Evolutionary conservation across 208 protist genomes (phyloP).

Genomic region (Sergeia podlipaevii): DNA sequence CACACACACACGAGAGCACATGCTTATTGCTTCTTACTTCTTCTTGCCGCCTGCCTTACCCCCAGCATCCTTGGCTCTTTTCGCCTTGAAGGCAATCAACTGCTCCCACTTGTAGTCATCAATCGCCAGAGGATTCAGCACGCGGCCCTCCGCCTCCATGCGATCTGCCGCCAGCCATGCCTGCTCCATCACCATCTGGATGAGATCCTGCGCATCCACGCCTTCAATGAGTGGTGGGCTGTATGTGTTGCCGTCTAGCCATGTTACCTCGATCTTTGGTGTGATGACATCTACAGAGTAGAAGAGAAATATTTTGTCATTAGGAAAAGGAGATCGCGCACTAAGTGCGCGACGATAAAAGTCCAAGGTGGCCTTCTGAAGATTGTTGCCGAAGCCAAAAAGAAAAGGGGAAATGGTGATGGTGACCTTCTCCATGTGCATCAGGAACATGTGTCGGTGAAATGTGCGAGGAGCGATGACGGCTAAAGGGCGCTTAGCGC

Average conservation of each 20-base stretch:
- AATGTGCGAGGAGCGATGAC: constrained; percentile 76
- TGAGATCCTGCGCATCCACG: constrained; percentile 68
- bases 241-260: constrained; percentile 85
- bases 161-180: constrained; percentile 84
- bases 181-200: constrained; percentile 92
- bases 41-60: constrained; percentile 28
- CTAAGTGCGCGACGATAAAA: constrained; percentile 88
- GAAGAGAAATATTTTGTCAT: constrained; percentile 86
- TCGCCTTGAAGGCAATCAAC: constrained; percentile 87
- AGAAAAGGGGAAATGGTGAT: constrained; percentile 83
- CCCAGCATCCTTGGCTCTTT: constrained; percentile 62
- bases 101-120: constrained; percentile 92
- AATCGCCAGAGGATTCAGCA: constrained; percentile 81
- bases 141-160: constrained; percentile 75
- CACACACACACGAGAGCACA: not conserved
- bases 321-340: constrained; percentile 71
- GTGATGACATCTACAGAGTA: constrained; percentile 85
- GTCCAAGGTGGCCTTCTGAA: constrained; percentile 81
- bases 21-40: constrained; percentile 21
- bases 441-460: constrained; percentile 79
- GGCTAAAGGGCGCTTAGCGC: constrained; percentile 77
- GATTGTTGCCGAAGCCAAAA: constrained; percentile 81
- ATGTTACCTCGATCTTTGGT: constrained; percentile 87
- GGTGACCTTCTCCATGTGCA: constrained; percentile 89
- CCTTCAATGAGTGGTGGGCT: constrained; percentile 83